Conservation (phyloP, 805 yeast species). For the Wickerhamiella domercqiae region DNA sequence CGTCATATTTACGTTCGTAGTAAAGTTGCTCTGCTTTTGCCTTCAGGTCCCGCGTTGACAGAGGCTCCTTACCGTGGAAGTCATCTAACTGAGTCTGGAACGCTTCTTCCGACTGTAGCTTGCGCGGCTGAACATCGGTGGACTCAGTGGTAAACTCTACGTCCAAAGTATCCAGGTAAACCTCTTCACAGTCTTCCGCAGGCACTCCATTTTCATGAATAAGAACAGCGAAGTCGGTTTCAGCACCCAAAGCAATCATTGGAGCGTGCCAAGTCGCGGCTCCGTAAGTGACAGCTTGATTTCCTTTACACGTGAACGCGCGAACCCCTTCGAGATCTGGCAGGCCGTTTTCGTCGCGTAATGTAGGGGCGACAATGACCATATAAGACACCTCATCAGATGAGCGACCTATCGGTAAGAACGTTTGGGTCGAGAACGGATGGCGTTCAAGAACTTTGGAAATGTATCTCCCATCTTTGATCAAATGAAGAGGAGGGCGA, state of each 20-base stretch:
- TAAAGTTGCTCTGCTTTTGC: slow-evolving; percentile 52
- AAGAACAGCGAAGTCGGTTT: slow-evolving; percentile 71
- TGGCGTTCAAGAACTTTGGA: slow-evolving; percentile 76
- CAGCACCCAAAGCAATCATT: slow-evolving; percentile 65
- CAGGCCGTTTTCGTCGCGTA: slow-evolving; percentile 23
- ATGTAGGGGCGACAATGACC: slow-evolving; percentile 55
- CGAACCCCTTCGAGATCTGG: slow-evolving; percentile 42
- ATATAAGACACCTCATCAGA: slow-evolving; percentile 40
- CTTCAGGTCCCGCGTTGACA: slow-evolving; percentile 29
- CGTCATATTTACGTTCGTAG: slow-evolving; percentile 35
- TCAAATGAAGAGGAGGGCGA: slow-evolving; percentile 53
- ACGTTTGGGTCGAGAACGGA: slow-evolving; percentile 78
- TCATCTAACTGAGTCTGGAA: slow-evolving; percentile 36
- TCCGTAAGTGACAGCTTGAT: slow-evolving; percentile 83
- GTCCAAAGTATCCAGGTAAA: slow-evolving; percentile 39
- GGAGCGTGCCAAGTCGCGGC: slow-evolving; percentile 90
- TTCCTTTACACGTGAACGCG: slow-evolving; percentile 66
- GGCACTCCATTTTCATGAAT: slow-evolving; percentile 71
- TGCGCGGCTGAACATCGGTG: slow-evolving; percentile 33
- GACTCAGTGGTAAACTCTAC: slow-evolving; percentile 11
- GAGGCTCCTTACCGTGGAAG: slow-evolving; percentile 44
- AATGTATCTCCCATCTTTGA: slow-evolving; percentile 27
- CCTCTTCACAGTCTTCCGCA: slow-evolving; percentile 72
- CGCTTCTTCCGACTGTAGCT: slow-evolving; percentile 56
- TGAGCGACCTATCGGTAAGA: slow-evolving; percentile 71